Evolutionary conservation across 441 rosid species (phyloP).

Genomic region (Biscutella laevigata): DNA sequence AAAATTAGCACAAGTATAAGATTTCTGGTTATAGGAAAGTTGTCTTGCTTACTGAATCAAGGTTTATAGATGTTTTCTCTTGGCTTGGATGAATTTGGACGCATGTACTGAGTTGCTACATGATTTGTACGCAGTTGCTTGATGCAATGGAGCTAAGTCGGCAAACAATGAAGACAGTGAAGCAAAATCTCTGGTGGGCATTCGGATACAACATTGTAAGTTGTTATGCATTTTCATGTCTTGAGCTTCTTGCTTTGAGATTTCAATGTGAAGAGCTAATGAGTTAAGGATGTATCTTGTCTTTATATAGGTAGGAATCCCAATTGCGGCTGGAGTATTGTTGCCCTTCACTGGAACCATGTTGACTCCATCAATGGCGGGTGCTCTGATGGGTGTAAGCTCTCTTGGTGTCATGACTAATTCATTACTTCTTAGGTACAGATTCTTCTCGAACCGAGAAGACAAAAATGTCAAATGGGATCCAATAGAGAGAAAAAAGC

Average conservation of each 20-base stretch:
- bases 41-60: not conserved
- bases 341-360: conserved; percentile 79
- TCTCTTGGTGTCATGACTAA: conserved; percentile 90
- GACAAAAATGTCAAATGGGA: conserved; percentile 23
- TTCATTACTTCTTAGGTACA: conserved; percentile 65
- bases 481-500: conserved; percentile 25
- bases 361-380: conserved; percentile 90
- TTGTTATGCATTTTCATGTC: conserved; percentile 11
- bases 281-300: not conserved
- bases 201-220: conserved; percentile 94
- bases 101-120: not conserved
- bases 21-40: not conserved
- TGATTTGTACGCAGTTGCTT: conserved; percentile 48
- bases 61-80: not conserved
- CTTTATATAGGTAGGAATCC: conserved; percentile 62
- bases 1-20: not conserved
- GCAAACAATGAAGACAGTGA: conserved; percentile 95
- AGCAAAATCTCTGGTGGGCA: conserved; percentile 99
- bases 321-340: conserved; percentile 83
- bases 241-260: conserved; percentile 2
- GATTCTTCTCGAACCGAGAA: conserved; percentile 45
- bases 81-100: not conserved
- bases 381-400: conserved; percentile 95
- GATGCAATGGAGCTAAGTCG: conserved; percentile 90
- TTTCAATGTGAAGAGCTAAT: not conserved